These are phyloP conservation scores for Kalmanozyma brasiliensis DNA, from an alignment of 1,284 basidiomycete species.

Conservation along the genomic window DNA sequence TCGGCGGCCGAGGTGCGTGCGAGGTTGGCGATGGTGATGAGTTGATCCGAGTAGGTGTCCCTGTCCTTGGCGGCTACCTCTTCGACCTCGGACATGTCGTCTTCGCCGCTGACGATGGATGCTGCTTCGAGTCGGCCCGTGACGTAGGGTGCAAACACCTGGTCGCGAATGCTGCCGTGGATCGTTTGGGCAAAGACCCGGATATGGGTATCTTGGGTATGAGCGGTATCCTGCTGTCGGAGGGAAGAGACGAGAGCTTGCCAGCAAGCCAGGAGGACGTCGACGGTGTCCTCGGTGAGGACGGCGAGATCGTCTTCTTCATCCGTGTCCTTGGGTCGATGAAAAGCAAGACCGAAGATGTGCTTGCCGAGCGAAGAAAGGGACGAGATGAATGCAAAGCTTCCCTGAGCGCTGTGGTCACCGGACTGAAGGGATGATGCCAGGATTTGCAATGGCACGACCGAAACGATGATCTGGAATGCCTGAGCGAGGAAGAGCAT, in stretches of 20 bases:
- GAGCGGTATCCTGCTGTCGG: slow-evolving; percentile 23
- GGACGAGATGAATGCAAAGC: slow-evolving; percentile 37
- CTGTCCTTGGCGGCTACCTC: slow-evolving; percentile 52
- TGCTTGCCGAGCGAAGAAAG: slow-evolving; percentile 33
- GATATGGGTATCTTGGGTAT: slow-evolving; percentile 23
- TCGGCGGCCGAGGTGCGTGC: slow-evolving; percentile 44
- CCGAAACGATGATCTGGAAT: slow-evolving; percentile 40
- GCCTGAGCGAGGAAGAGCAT: slow-evolving; percentile 49
- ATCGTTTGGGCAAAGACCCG: slow-evolving; percentile 36
- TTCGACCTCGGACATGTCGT: slow-evolving; percentile 50
- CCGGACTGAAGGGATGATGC: slow-evolving; percentile 23
- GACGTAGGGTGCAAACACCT: slow-evolving; percentile 58
- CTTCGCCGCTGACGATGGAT: slow-evolving; percentile 15
- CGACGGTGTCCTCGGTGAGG: slow-evolving; percentile 48
- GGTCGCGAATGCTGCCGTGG: slow-evolving; percentile 45
- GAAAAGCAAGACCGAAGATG: slow-evolving; percentile 50
- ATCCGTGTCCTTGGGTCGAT: slow-evolving; percentile 31
- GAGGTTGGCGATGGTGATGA: slow-evolving; percentile 54
- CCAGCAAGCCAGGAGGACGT: slow-evolving; percentile 47
- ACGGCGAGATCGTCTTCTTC: slow-evolving; percentile 55
- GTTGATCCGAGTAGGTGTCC: slow-evolving; percentile 59
- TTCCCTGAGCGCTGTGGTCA: slow-evolving; percentile 14
- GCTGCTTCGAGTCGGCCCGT: slow-evolving; percentile 53
- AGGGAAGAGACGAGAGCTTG: slow-evolving; percentile 31
- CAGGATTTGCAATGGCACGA: slow-evolving; percentile 32